phyloP scores from a whole-genome alignment of 768 basidiomycete species.

The Suillus decipiens region DNA sequence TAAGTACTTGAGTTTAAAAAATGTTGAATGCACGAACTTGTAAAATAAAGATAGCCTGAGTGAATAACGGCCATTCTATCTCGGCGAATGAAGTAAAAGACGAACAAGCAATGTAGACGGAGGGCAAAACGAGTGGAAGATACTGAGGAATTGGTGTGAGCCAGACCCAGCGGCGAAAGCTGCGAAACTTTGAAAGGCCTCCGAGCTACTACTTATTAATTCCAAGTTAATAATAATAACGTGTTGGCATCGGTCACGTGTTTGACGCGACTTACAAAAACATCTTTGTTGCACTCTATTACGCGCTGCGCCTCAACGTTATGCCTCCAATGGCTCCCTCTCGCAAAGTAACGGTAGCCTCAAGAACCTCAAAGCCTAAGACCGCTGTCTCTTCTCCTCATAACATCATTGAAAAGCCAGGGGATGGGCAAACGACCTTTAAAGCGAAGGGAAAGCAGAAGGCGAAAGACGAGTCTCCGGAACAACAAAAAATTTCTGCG shows the following conservation, averaged over 20 bases:
- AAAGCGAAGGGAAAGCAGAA: neutral
- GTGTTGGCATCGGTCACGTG: neutral
- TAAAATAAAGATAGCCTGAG: no score
- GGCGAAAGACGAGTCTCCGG: slow-evolving; percentile 18
- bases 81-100: no score
- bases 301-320: neutral
- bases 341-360: neutral
- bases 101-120: no score
- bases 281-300: neutral
- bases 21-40: no score
- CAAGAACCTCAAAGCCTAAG: neutral
- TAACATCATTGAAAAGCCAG: neutral
- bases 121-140: no score
- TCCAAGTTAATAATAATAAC: no score
- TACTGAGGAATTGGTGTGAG: no score
- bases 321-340: slow-evolving; percentile 2
- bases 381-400: neutral
- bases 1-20: no score
- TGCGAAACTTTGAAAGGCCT: no score
- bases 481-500: slow-evolving; percentile 42
- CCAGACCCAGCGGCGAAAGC: no score
- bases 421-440: neutral
- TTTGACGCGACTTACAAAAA: neutral
- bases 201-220: no score
- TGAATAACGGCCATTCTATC: no score